phyloP scores from a whole-genome alignment of 2,329 filamentous ascomycete species.

The Curvularia sp. region DNA sequence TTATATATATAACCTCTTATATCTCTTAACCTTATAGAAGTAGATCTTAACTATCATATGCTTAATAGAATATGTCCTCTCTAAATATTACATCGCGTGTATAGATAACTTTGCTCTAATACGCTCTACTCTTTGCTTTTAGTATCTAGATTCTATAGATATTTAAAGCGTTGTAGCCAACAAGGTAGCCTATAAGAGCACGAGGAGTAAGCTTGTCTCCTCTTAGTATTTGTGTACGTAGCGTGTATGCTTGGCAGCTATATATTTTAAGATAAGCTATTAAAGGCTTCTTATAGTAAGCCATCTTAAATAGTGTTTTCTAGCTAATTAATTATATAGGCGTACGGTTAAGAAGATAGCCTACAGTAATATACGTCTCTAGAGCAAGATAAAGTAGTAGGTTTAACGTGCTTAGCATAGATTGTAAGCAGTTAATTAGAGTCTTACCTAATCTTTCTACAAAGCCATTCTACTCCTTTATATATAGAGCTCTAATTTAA shows the following conservation, averaged over 20 bases:
- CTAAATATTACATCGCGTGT: not conserved
- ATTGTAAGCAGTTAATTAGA: conserved; percentile 14
- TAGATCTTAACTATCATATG: not conserved
- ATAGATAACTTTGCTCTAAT: not conserved
- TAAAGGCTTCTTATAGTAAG: conserved; percentile 17
- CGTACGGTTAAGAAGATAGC: conserved; percentile 25
- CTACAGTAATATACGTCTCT: conserved; percentile 17
- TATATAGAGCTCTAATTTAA: conserved; percentile 11
- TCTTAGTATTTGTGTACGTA: conserved; percentile 16
- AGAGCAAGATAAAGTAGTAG: conserved; percentile 15
- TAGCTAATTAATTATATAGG: conserved; percentile 14
- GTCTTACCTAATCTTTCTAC: conserved; percentile 19
- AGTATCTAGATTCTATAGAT: conserved; percentile 23
- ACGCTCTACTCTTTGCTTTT: not conserved
- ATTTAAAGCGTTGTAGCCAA: conserved; percentile 27
- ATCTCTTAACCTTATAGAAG: conserved; percentile 3
- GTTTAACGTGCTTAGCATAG: conserved; percentile 8
- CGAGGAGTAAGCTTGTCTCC: conserved; percentile 17
- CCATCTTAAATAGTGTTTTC: conserved; percentile 29
- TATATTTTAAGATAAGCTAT: conserved; percentile 17
- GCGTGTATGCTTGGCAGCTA: conserved; percentile 20
- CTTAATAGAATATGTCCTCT: conserved; percentile 5
- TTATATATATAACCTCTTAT: not conserved
- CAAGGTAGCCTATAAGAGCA: conserved; percentile 25
- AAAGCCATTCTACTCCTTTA: conserved; percentile 20